Evolutionary conservation across 106 monocot species (phyloP).

Genomic region (Phalaenopsis aphrodite): DNA sequence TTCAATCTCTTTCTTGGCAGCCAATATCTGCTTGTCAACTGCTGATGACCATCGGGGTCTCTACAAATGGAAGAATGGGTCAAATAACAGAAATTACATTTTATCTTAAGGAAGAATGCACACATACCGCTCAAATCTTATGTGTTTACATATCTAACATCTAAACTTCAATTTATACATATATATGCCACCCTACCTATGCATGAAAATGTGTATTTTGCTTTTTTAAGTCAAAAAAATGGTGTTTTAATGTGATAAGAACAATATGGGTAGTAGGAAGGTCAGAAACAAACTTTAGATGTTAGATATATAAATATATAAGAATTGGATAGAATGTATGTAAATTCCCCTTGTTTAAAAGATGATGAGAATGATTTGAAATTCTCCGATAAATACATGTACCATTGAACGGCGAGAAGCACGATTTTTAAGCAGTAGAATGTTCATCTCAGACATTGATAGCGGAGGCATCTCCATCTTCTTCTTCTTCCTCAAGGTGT

Average conservation of each 20-base stretch:
- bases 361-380: not conserved
- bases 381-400: not conserved
- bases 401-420: slow-evolving; percentile 38
- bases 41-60: slow-evolving; percentile 43
- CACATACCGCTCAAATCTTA: too few relatives aligned
- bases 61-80: slow-evolving; percentile 17
- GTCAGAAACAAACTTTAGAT: too few relatives aligned
- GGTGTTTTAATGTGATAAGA: too few relatives aligned
- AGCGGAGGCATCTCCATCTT: slow-evolving; percentile 17
- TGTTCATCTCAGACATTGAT: slow-evolving; percentile 28
- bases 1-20: slow-evolving; percentile 31
- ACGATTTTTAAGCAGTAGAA: slow-evolving; percentile 17
- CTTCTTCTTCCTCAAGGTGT: slow-evolving; percentile 10
- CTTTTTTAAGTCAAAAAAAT: too few relatives aligned
- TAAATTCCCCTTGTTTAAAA: not conserved
- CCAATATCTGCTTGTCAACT: slow-evolving; percentile 27
- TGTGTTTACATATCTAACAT: too few relatives aligned
- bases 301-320: too few relatives aligned
- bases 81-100: not conserved
- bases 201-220: too few relatives aligned
- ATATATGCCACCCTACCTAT: too few relatives aligned
- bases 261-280: too few relatives aligned
- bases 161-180: too few relatives aligned
- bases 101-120: too few relatives aligned
- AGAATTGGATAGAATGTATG: too few relatives aligned